A percentile compares a stretch with the other conserved stretches of the same genome.
phyloP scores from a whole-genome alignment of 768 basidiomycete genomes.

The Pholiota microspora region DNA sequence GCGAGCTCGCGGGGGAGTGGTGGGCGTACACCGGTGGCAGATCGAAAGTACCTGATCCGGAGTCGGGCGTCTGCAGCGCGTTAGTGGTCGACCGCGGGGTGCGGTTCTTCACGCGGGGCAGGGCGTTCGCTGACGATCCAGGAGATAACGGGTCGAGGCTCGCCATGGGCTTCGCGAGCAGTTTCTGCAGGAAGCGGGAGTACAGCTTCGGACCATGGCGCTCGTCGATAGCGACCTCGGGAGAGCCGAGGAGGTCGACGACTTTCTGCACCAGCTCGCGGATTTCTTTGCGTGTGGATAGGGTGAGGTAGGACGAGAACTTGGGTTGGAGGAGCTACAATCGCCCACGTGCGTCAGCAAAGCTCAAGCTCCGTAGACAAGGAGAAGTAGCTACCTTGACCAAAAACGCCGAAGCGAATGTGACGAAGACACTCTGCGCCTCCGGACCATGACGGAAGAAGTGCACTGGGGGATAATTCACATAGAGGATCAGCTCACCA shows the following conservation, averaged over 20 bases:
- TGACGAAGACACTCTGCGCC: conserved; percentile 75
- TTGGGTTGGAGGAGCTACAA: conserved; percentile 71
- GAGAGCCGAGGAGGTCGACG: conserved; percentile 63
- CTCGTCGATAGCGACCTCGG: conserved; percentile 76
- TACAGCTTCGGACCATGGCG: conserved; percentile 81
- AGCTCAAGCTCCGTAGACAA: too few relatives aligned
- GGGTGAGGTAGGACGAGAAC: conserved; percentile 58
- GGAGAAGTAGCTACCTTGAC: conserved; percentile 53
- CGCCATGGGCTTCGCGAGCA: too few relatives aligned
- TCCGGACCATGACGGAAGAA: conserved; percentile 76
- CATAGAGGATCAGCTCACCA: conserved; percentile 6
- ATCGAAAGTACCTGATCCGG: too few relatives aligned
- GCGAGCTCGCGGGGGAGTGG: conserved; percentile 42
- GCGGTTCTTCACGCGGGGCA: too few relatives aligned
- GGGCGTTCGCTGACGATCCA: too few relatives aligned
- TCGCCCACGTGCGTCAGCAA: too few relatives aligned
- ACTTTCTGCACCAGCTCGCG: conserved; percentile 61
- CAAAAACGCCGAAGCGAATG: conserved; percentile 80
- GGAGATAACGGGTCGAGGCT: too few relatives aligned
- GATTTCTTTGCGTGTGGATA: conserved; percentile 60
- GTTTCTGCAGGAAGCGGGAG: conserved; percentile 71
- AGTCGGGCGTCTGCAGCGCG: too few relatives aligned
- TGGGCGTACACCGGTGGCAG: conserved; percentile 29
- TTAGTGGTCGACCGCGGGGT: too few relatives aligned
- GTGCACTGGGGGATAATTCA: conserved; percentile 26